Conservation (phyloP, 1,284 basidiomycete species). For the Boletus sp. region DNA sequence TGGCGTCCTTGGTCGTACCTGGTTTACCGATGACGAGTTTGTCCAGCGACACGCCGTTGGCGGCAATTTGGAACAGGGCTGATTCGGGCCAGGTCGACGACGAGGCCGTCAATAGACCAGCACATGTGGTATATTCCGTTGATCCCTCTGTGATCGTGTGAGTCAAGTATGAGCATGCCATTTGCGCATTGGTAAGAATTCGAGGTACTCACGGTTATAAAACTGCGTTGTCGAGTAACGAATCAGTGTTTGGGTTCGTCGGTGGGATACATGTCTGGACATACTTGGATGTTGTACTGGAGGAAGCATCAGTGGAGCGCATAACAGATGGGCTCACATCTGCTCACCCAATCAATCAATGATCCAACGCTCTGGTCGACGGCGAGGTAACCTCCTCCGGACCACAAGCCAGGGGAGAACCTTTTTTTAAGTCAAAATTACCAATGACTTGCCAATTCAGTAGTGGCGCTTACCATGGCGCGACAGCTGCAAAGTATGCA, state of each 20-base stretch:
- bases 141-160: conserved; percentile 42
- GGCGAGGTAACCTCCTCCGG: conserved; percentile 57
- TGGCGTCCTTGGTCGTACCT: conserved; percentile 54
- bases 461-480: conserved; percentile 30
- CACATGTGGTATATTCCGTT: conserved; percentile 51
- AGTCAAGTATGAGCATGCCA: background rate
- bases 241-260: conserved; percentile 7
- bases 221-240: conserved; percentile 43
- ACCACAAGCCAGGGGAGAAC: conserved; percentile 26
- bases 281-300: conserved; percentile 51
- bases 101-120: conserved; percentile 47
- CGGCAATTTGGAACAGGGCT: conserved; percentile 64
- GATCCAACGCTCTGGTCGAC: conserved; percentile 59
- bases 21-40: conserved; percentile 71
- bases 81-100: conserved; percentile 47
- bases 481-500: conserved; percentile 26
- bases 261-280: conserved; percentile 2
- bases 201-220: conserved; percentile 56
- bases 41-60: conserved; percentile 53
- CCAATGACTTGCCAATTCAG: background rate
- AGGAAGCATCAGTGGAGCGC: background rate
- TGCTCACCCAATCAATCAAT: conserved; percentile 54
- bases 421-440: conserved; percentile 15
- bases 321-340: too few species aligned
- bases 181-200: background rate